Conservation (phyloP, 2,329 filamentous ascomycete genomes). For the Stemphylium beticola region DNA sequence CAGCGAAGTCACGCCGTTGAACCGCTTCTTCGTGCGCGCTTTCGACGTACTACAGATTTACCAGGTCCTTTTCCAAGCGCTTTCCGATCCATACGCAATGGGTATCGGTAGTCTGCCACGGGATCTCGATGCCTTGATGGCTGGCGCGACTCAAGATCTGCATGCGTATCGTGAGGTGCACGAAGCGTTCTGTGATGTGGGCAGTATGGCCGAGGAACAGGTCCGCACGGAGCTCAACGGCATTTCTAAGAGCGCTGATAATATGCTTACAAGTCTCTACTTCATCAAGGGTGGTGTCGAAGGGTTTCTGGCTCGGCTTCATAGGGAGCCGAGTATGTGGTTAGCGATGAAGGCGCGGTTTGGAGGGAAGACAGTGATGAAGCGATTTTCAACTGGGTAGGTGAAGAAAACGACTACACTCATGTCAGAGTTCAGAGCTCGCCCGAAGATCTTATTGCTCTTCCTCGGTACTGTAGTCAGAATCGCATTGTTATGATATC, state of each 20-base stretch:
- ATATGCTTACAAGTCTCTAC: slow-evolving; percentile 12
- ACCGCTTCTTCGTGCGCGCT: slow-evolving; percentile 9
- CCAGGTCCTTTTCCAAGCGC: slow-evolving; percentile 11
- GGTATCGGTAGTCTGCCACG: slow-evolving; percentile 3
- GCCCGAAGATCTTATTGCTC: too few species aligned
- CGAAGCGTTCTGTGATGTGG: background rate
- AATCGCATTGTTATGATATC: too few species aligned
- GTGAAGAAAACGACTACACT: background rate
- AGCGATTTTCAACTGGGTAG: background rate
- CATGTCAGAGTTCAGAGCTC: background rate
- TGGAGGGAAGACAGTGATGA: background rate
- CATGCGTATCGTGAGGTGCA: slow-evolving; percentile 12
- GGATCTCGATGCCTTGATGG: slow-evolving; percentile 8
- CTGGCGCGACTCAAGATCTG: slow-evolving; percentile 11
- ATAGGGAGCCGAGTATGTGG: slow-evolving; percentile 11
- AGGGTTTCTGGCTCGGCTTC: slow-evolving; percentile 10
- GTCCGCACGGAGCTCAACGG: slow-evolving; percentile 11
- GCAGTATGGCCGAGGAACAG: slow-evolving; percentile 11
- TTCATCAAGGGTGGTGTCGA: slow-evolving; percentile 12
- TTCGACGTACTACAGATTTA: slow-evolving; percentile 14
- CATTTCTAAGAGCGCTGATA: slow-evolving; percentile 11
- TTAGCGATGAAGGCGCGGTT: slow-evolving; percentile 9
- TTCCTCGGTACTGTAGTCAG: too few species aligned
- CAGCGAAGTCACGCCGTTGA: slow-evolving; percentile 19
- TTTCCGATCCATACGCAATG: slow-evolving; percentile 1